These are phyloP conservation scores for Leccinum fuscescens DNA, from an alignment of 1,284 basidiomycete genomes.

Conservation along the genomic window DNA sequence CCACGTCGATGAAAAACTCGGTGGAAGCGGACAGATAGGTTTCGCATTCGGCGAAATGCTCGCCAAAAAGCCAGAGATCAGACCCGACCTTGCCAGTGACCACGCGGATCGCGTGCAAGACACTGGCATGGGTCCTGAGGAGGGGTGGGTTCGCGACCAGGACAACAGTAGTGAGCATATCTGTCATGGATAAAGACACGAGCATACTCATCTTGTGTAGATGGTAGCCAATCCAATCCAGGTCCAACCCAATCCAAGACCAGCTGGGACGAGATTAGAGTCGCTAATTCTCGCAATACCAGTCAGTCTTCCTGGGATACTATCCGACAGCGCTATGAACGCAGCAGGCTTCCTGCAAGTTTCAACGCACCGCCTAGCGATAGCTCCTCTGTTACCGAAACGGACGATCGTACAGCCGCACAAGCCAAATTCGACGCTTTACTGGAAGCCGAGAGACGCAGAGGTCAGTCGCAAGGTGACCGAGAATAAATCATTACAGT, in stretches of 20 bases:
- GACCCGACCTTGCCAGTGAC: conserved; percentile 1
- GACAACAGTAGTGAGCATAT: conserved; percentile 12
- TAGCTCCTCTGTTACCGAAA: conserved; percentile 12
- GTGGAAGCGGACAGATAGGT: conserved; percentile 28
- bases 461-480: conserved; percentile 18
- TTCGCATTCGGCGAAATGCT: conserved; percentile 23
- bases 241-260: conserved; percentile 28
- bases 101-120: conserved; percentile 10
- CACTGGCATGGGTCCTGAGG: conserved; percentile 12
- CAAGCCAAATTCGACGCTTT: conserved; percentile 60
- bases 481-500: conserved; percentile 4
- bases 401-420: conserved; percentile 41
- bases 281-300: conserved; percentile 44
- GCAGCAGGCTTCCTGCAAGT: conserved; percentile 27
- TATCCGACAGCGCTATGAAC: conserved; percentile 60
- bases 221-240: conserved; percentile 9
- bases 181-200: not conserved
- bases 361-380: conserved; percentile 17
- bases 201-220: conserved; percentile 6
- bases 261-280: conserved; percentile 66
- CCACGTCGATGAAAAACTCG: conserved; percentile 38
- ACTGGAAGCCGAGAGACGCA: conserved; percentile 54
- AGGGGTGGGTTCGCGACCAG: conserved; percentile 25
- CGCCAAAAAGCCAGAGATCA: conserved; percentile 14
- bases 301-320: conserved; percentile 63